phyloP scores from a whole-genome alignment of 331 rosid species.

The Rhamnella rubrinervis region DNA sequence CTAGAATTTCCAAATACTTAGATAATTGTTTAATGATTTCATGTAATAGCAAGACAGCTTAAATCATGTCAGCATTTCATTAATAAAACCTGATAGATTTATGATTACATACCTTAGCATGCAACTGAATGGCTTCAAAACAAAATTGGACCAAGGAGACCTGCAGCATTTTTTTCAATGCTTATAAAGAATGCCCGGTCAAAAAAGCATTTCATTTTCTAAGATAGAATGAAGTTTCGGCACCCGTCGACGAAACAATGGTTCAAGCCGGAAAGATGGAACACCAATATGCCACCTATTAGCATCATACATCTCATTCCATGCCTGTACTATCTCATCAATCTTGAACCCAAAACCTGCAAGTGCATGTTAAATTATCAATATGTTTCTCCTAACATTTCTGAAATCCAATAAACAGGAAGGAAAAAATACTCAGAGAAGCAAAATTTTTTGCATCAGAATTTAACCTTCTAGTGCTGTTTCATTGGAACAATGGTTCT shows the following conservation, averaged over 20 bases:
- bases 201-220: slow-evolving; percentile 52
- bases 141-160: slow-evolving; percentile 23
- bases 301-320: slow-evolving; percentile 98
- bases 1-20: too few relatives aligned
- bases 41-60: not conserved
- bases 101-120: slow-evolving; percentile 18
- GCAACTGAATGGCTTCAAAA: slow-evolving; percentile 22
- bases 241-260: slow-evolving; percentile 88
- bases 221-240: slow-evolving; percentile 78
- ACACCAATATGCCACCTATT: slow-evolving; percentile 91
- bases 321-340: slow-evolving; percentile 91
- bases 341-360: slow-evolving; percentile 86
- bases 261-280: slow-evolving; percentile 94
- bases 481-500: slow-evolving; percentile 76
- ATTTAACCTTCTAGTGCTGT: slow-evolving; percentile 80
- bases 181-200: slow-evolving; percentile 21
- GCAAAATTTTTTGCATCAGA: not conserved
- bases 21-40: too few relatives aligned
- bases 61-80: not conserved
- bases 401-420: not conserved
- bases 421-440: slow-evolving; percentile 6
- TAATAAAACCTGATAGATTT: not conserved
- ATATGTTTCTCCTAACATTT: slow-evolving; percentile 16
- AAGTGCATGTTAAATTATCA: slow-evolving; percentile 17
- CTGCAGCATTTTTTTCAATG: slow-evolving; percentile 14